Percentiles rank a stretch among this genome's conserved stretches.
These are phyloP conservation scores for Mallotus japonicus DNA, from an alignment of 441 rosid species.

Conservation along the genomic window DNA sequence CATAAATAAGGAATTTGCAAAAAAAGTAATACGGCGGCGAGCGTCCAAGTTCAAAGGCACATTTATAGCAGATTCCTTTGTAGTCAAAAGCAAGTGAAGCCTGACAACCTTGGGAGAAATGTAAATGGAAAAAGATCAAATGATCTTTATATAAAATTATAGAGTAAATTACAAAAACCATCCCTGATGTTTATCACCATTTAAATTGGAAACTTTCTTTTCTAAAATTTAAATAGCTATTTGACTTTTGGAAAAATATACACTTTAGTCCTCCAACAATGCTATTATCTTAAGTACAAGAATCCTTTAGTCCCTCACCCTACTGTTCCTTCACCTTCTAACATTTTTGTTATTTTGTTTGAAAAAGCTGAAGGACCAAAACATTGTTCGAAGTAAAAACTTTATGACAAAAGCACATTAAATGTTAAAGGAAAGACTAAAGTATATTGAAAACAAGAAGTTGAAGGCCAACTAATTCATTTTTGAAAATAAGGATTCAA, in stretches of 20 bases:
- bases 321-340: background rate
- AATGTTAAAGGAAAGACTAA: background rate
- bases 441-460: background rate
- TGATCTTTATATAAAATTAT: constrained; percentile 14
- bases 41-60: constrained; percentile 93
- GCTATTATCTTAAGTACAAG: background rate
- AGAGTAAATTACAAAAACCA: background rate
- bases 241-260: background rate
- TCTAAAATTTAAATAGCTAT: background rate
- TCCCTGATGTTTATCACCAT: background rate
- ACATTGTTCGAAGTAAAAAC: background rate
- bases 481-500: background rate
- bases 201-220: background rate
- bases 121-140: constrained; percentile 22
- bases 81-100: constrained; percentile 76
- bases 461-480: background rate
- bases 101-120: constrained; percentile 55
- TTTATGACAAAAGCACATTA: background rate
- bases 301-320: background rate
- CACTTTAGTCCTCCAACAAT: background rate
- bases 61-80: constrained; percentile 95
- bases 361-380: background rate
- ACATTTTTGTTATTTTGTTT: background rate
- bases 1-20: constrained; percentile 96
- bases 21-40: constrained; percentile 95